Base-by-base conservation (phyloP, 306 rosid genomes). In the Cucurbita moschata region DNA sequence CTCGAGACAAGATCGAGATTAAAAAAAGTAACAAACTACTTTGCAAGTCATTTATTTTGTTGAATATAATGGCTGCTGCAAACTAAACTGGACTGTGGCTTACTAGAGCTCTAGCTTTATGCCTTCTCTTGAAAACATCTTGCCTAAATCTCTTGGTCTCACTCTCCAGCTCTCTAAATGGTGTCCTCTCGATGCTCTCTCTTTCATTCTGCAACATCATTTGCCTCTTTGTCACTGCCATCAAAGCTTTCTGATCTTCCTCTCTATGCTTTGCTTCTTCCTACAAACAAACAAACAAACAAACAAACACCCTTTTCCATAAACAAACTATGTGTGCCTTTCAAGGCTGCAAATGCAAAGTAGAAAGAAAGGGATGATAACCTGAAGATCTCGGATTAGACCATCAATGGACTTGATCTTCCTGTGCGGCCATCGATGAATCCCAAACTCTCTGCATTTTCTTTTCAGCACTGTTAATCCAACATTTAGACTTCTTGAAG, bases 341-440 rank as follows among this genome's bases (percentile, higher is more conserved):
- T 30, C 13, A 1, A 71, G 35, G 64, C 70, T 64, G 79, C 30
- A 55, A 42, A 42, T 43, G 30, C 26, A 30, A 43, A 75, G 60
- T 52, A 77, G 55, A 68, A 65, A 12, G 19, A 63, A 57, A 75
- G 77, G 76, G 81, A 80, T 51, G 81, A 80, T 51, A 72, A 90
- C 98, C 96, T 92, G 93, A 76, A 92, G 96, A 84, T 86, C 91
- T 55, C 79, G 88, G 70, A 92, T 92, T 86, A 92, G 96, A 83
- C 86, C 62, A 75, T 88, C 96, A 14, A 92, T 92, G 12, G 98
- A 92, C 84, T 88, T 92, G 72, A 92, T 88, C 82, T 92, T 92
- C 82, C 98, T 85, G 79, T 92, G 98, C 51, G 96, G 98, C 96
- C 98, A 92, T 70, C 98, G 92, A 42, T 89, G 90, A 77, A 92